Conservation (phyloP, 257 asterid genomes). For the Ilex aquifolium region DNA sequence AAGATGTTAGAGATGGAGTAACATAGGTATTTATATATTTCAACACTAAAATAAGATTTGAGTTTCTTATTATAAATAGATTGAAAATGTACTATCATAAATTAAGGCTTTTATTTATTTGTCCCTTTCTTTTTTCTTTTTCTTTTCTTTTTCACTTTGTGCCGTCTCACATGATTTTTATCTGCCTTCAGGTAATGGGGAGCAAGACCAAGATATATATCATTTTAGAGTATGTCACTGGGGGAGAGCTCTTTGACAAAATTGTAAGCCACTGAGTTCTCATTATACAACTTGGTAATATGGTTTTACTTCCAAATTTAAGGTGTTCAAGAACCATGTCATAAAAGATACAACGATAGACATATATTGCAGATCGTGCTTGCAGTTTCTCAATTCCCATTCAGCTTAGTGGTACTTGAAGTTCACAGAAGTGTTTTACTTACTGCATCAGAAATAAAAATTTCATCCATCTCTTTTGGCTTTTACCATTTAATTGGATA, state of each 20-base stretch:
- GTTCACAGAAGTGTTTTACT: background rate
- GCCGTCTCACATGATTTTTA: constrained; percentile 7
- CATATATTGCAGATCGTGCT: background rate
- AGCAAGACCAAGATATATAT: constrained; percentile 94
- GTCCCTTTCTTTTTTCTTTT: background rate
- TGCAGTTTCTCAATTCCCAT: background rate
- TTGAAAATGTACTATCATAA: too few species aligned
- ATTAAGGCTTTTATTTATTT: too few species aligned
- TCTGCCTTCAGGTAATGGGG: constrained; percentile 69
- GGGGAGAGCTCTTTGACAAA: constrained; percentile 97
- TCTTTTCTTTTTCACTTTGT: background rate
- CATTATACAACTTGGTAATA: background rate
- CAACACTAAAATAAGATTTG: background rate
- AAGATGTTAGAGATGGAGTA: too few species aligned
- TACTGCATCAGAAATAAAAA: background rate
- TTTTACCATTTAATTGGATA: background rate
- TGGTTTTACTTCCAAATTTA: background rate
- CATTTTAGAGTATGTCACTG: constrained; percentile 77
- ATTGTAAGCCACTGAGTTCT: constrained; percentile 48
- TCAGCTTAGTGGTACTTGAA: background rate
- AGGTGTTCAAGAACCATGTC: background rate
- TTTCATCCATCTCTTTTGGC: background rate
- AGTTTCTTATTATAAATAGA: too few species aligned
- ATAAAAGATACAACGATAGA: background rate
- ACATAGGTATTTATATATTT: too few species aligned